Evolutionary conservation across 75 land plant genomes (phyloP), one percentile per base, ranked within the genome.

Genomic region (Adiantum capillusveneris): DNA sequence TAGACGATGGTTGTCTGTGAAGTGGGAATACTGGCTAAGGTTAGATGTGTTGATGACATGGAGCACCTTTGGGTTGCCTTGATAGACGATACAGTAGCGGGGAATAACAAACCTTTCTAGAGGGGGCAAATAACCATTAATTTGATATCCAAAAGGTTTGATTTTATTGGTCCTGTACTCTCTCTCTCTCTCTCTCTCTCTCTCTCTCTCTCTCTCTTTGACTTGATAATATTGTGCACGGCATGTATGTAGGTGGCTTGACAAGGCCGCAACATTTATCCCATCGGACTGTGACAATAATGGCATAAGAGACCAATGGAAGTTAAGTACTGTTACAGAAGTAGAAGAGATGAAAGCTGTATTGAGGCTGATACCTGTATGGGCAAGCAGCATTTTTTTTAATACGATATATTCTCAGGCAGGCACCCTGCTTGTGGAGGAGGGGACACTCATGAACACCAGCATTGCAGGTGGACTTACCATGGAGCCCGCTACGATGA

Each of bases 361-460:
- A 9, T 13, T 84, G 17, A 79, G 77, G 54, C 62, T 84, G 52
- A 24, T 84, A 11, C 92, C 88, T 1, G 76, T 87, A 12, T 81
- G 85, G 85, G 75, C 88, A 13, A 74, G 80, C 6, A 75, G 82
- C 59, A 81, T 84, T 52, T 75, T 84, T 68, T 82, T 87, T 66
- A 81, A 87, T 81, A 87, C 88, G 29, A 56, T 84, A 53, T 89
- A 89, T 78, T 87, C 90, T 13, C 95, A 89, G 56, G 80, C 87
- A 79, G 70, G 64, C 16, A 89, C 95, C 0, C 83, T 89, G 74
- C 78, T 85, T 16, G 75, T 89, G 25, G 90, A 80, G 69, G 87
- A 89, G 75, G 90, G 93, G 28, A 71, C 83, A 3, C 66, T 65
- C 65, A 86, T 83, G 85, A 62, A 87, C 71, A 58, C 80, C 9